Evolutionary conservation across 164 flowering plant genomes (phyloP).

Genomic region (Santalum album): DNA sequence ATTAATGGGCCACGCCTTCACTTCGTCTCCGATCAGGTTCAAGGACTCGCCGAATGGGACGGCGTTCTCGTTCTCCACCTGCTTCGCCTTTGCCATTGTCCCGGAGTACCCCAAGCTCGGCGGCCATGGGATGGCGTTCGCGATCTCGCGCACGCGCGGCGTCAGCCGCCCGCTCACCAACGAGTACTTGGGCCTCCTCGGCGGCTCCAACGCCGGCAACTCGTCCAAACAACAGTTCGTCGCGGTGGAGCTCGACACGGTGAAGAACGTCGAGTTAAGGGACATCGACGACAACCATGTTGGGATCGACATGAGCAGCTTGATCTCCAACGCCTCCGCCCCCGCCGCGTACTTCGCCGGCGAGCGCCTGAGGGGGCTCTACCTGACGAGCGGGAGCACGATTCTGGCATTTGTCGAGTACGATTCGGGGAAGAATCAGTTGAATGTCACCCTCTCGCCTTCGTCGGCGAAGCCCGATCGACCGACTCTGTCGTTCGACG

Average conservation of each 20-base stretch:
- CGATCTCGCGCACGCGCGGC: constrained; percentile 27
- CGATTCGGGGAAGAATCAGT: constrained; percentile 18
- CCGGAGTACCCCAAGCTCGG: constrained; percentile 38
- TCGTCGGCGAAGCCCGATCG: constrained; percentile 26
- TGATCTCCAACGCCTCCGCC: constrained; percentile 41
- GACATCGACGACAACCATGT: constrained; percentile 71
- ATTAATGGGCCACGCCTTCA: constrained; percentile 53
- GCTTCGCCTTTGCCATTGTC: constrained; percentile 54
- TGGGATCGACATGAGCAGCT: constrained; percentile 53
- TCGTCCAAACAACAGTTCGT: constrained; percentile 43
- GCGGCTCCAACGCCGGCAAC: constrained; percentile 24
- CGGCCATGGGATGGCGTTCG: constrained; percentile 70
- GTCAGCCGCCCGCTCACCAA: constrained; percentile 34
- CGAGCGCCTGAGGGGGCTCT: constrained; percentile 9
- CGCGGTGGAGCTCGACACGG: constrained; percentile 64
- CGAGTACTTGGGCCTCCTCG: constrained; percentile 61
- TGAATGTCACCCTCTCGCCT: constrained; percentile 42
- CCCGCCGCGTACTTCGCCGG: constrained; percentile 19
- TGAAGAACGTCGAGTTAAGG: constrained; percentile 36
- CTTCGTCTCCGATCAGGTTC: constrained; percentile 36
- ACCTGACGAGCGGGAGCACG: constrained; percentile 31
- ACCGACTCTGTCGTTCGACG: constrained; percentile 25
- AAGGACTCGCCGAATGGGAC: constrained; percentile 25
- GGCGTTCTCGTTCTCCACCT: constrained; percentile 50
- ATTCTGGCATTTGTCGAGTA: constrained; percentile 73